Base-by-base conservation (phyloP, 2,329 filamentous ascomycete genomes). In the Penicillium sp. region DNA sequence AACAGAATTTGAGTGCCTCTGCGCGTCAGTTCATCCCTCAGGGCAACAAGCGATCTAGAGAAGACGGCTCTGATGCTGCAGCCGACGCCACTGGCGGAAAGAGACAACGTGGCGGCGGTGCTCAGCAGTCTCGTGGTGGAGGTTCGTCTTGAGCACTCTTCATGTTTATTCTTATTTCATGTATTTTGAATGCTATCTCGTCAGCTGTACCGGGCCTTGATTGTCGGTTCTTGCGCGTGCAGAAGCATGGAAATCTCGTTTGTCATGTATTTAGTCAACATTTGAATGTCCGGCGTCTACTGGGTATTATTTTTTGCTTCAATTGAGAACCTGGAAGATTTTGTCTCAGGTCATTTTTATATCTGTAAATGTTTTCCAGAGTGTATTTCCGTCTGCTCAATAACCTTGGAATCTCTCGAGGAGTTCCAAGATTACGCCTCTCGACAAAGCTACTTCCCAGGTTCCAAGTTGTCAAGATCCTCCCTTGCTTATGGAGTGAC, bases 1-100 rank as follows among this genome's bases (percentile, higher is more conserved):
- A 77, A 46, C 76, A 76, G n/a, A 73, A 55, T 10, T 64, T 84
- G 36, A 84, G 81, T 64, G 77, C 78, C 2, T 71, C 74, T 10
- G 82, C 78, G 21, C 74, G 75, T 13, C 81, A 82, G 46, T 85
- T 86, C 53, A 81, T 84, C 61, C 83, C 82, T 27, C 77, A 80
- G 14, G 80, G 81, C 21, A 82, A 79, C 62, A 85, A 85, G 70
- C 75, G 83, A 34, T 76, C 80, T 18, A 76, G 82, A 49, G 82
- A 84, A 52, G 82, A 84, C 52, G 76, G 74, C 4, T 60, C 66
- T 10, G 73, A 75, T 43, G 75, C 56, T 24, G 59, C 68, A 18
- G 64, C 68, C 39, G 78, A 75, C 40, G 73, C 68, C 43, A 73
- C 64, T 55, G 69, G 65, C 47, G 78, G 77, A 38, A 82, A 82